Evolutionary conservation across 768 basidiomycete genomes (phyloP).

Genomic region (Suillus lakei): DNA sequence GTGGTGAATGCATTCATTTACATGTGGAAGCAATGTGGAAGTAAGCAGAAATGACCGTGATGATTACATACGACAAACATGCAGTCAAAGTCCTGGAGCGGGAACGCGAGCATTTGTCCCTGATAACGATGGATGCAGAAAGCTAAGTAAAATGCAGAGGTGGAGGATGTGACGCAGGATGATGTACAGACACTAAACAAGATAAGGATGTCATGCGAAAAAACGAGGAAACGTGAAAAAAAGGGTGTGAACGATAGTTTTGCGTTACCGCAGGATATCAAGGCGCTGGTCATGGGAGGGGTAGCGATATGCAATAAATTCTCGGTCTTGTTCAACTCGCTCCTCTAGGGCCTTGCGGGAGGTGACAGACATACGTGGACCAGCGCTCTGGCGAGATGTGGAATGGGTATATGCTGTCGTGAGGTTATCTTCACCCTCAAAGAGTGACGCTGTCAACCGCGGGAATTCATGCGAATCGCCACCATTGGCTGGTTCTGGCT

Average conservation of each 20-base stretch:
- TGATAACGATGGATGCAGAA: constrained; percentile 12
- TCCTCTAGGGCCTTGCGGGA: constrained; percentile 77
- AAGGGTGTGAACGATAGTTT: constrained; percentile 7
- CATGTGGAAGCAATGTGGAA: constrained; percentile 20
- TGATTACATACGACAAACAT: constrained; percentile 14
- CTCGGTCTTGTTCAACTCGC: constrained; percentile 82
- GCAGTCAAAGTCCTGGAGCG: constrained; percentile 33
- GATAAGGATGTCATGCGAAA: constrained; percentile 11
- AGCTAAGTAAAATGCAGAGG: constrained; percentile 26
- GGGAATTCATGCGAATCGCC: constrained; percentile 52
- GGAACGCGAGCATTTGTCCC: constrained; percentile 19
- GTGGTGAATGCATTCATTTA: constrained; percentile 30
- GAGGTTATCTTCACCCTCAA: constrained; percentile 53
- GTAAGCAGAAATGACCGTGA: constrained; percentile 19
- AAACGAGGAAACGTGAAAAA: constrained; percentile 8
- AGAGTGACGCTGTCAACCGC: constrained; percentile 46
- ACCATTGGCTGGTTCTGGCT: constrained; percentile 34
- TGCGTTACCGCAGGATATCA: constrained; percentile 56
- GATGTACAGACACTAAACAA: constrained; percentile 22
- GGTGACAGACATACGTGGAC: constrained; percentile 62
- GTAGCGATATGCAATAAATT: constrained; percentile 88
- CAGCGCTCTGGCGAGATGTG: constrained; percentile 55
- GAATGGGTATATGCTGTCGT: constrained; percentile 53
- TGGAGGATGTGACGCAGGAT: constrained; percentile 18
- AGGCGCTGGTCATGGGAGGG: constrained; percentile 73